A percentile compares a stretch with the other conserved stretches of the same genome.
phyloP scores from a whole-genome alignment of 331 rosid species.

The Telfairia occidentalis region DNA sequence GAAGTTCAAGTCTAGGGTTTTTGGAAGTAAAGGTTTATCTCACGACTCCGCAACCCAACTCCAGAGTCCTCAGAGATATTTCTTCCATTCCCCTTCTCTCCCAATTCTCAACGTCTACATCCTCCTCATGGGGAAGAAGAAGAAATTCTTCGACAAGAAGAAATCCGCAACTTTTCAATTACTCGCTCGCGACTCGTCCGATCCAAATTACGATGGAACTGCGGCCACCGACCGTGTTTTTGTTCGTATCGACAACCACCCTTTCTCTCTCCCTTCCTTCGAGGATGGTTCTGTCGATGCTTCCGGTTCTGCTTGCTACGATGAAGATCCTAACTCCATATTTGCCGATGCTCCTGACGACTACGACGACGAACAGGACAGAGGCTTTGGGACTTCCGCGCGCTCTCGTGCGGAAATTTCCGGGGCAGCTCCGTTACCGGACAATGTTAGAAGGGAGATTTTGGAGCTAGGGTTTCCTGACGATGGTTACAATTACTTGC shows the following conservation, averaged over 20 bases:
- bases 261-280: constrained; percentile 20
- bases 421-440: constrained; percentile 31
- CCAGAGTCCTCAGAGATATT: not conserved
- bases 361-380: constrained; percentile 15
- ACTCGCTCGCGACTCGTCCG: constrained; percentile 69
- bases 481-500: constrained; percentile 81
- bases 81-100: no score
- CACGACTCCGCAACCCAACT: not conserved
- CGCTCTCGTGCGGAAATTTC: not conserved
- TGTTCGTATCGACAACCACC: constrained; percentile 61
- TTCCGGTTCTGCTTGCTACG: constrained; percentile 8
- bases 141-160: constrained; percentile 79
- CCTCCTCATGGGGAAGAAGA: constrained; percentile 37
- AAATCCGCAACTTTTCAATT: constrained; percentile 62
- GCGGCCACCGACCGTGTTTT: constrained; percentile 66
- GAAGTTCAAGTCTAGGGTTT: no score
- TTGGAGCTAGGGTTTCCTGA: constrained; percentile 80
- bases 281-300: constrained; percentile 13
- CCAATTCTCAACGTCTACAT: no score
- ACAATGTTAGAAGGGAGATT: constrained; percentile 53
- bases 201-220: constrained; percentile 40
- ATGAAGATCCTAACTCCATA: constrained; percentile 15
- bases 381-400: constrained; percentile 1
- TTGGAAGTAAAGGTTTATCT: no score
- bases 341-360: constrained; percentile 57